Evolutionary conservation across 2,329 filamentous ascomycete species (phyloP).

Genomic region (Amesomyces nigricolor): DNA sequence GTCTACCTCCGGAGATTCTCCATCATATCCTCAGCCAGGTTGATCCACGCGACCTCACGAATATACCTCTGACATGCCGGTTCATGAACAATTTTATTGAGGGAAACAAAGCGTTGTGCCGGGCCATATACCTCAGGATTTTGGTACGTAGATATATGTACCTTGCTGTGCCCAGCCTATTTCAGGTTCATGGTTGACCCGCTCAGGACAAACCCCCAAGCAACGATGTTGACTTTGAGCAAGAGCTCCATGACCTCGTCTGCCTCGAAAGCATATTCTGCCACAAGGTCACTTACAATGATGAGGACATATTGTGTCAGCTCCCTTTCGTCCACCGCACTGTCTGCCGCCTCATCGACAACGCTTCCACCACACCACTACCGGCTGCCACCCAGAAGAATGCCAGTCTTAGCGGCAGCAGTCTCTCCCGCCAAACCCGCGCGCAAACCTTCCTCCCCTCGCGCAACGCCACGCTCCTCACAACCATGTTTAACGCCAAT

Average conservation of each 20-base stretch:
- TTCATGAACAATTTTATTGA: constrained; percentile 49
- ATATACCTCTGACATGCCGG: constrained; percentile 47
- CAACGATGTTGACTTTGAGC: constrained; percentile 27
- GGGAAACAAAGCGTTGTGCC: constrained; percentile 55
- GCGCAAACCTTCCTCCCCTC: constrained; percentile 39
- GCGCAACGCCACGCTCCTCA: constrained; percentile 42
- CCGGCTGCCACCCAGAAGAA: neutral
- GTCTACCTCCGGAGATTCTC: constrained; percentile 57
- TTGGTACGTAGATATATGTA: constrained; percentile 40
- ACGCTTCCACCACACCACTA: constrained; percentile 27
- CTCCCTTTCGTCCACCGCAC: constrained; percentile 44
- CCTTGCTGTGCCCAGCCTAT: too few relatives aligned
- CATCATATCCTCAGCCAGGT: constrained; percentile 55
- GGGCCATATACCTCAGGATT: constrained; percentile 53
- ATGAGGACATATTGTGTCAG: constrained; percentile 34
- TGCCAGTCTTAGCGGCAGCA: neutral
- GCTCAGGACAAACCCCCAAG: constrained; percentile 36
- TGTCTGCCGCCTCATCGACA: constrained; percentile 41
- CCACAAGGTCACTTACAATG: constrained; percentile 26
- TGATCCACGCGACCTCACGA: constrained; percentile 50
- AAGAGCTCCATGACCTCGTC: constrained; percentile 40
- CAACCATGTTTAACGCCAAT: constrained; percentile 37
- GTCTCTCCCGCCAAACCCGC: constrained; percentile 17
- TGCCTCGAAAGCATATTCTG: constrained; percentile 41
- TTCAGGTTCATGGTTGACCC: neutral